These are phyloP conservation scores for Phytophthora fragariae DNA, from an alignment of 352 stramenopile genomes.

Conservation along the genomic window DNA sequence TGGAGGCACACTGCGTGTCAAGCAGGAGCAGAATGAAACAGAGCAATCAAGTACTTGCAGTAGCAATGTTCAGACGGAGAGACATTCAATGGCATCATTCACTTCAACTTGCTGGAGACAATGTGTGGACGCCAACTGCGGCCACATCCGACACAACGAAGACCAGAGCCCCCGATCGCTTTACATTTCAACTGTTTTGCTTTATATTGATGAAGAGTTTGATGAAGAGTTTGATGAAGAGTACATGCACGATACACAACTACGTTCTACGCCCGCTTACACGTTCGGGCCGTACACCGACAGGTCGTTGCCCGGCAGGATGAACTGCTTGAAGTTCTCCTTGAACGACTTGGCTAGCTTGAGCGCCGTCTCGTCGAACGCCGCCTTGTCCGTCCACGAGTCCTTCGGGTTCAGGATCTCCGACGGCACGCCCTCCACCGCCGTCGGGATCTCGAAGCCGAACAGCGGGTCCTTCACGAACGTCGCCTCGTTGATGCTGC, in stretches of 20 bases:
- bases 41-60: not conserved
- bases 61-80: conserved; percentile 3
- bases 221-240: conserved; percentile 28
- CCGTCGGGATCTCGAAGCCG: conserved; percentile 72
- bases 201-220: conserved; percentile 29
- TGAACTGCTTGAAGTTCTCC: conserved; percentile 90
- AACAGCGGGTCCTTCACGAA: conserved; percentile 82
- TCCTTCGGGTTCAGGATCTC: conserved; percentile 82
- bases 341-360: conserved; percentile 84
- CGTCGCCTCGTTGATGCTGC: conserved; percentile 65
- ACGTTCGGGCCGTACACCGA: conserved; percentile 67
- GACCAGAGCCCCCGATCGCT: too few species aligned
- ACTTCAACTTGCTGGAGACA: not conserved
- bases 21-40: conserved; percentile 8
- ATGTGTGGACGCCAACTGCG: too few species aligned
- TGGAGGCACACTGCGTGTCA: conserved; percentile 14
- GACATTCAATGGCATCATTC: not conserved
- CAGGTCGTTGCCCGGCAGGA: conserved; percentile 77
- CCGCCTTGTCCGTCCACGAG: conserved; percentile 82
- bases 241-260: conserved; percentile 26
- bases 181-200: not conserved
- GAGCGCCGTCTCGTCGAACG: conserved; percentile 75
- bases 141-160: too few species aligned
- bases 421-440: conserved; percentile 69
- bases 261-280: conserved; percentile 25